A percentile compares a stretch with the other conserved stretches of the same genome.
Evolutionary conservation across 495 filamentous ascomycete species (phyloP).

Genomic region (Talaromyces nanjingensis): DNA sequence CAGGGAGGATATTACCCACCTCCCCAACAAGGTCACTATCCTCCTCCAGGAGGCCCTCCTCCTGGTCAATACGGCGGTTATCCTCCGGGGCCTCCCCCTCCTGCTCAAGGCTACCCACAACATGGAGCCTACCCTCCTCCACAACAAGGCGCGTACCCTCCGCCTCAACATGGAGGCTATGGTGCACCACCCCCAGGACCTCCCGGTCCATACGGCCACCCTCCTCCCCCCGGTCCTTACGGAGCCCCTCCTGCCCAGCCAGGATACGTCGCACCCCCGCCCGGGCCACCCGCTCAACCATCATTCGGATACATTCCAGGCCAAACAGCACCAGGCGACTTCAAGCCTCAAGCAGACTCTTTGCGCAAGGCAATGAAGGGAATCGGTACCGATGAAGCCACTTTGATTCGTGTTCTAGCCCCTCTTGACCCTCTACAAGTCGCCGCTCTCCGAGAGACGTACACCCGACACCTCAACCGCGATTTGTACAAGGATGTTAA

Average conservation of each 20-base stretch:
- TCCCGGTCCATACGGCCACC: constrained; percentile 34
- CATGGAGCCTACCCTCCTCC: constrained; percentile 18
- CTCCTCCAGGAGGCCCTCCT: constrained; percentile 26
- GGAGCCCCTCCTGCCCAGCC: constrained; percentile 26
- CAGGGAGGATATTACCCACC: constrained; percentile 15
- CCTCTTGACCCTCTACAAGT: constrained; percentile 67
- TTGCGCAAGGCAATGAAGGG: constrained; percentile 85
- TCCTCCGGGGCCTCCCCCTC: constrained; percentile 11
- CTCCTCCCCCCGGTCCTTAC: constrained; percentile 29
- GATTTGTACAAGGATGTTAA: constrained; percentile 67
- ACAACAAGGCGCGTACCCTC: constrained; percentile 20
- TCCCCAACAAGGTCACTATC: constrained; percentile 26
- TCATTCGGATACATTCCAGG: constrained; percentile 57
- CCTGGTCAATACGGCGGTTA: constrained; percentile 24
- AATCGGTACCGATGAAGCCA: constrained; percentile 77
- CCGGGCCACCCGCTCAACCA: constrained; percentile 41
- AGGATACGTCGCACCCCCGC: constrained; percentile 15
- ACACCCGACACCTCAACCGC: constrained; percentile 50
- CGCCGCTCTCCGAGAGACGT: constrained; percentile 59
- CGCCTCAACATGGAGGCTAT: constrained; percentile 21
- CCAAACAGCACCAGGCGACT: constrained; percentile 58
- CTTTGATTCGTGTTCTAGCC: constrained; percentile 59
- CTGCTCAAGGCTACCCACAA: constrained; percentile 14
- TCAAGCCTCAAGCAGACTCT: constrained; percentile 54
- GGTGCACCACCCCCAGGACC: constrained; percentile 31